Evolutionary conservation across 495 filamentous ascomycete species (phyloP).

Genomic region (Copromyces sp.): DNA sequence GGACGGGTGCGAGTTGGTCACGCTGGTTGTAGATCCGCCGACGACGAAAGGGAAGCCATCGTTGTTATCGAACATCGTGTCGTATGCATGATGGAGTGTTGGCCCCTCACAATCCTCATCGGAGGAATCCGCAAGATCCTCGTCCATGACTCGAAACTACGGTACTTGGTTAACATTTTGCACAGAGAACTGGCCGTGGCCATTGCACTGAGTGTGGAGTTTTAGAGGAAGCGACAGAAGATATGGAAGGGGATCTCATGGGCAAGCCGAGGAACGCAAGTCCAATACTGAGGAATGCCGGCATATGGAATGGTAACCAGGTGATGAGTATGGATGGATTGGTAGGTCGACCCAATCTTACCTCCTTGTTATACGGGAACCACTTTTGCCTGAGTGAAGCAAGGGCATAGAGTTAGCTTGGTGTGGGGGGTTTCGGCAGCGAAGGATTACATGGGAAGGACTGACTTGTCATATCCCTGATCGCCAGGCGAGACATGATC

Average conservation of each 20-base stretch:
- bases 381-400: constrained; percentile 21
- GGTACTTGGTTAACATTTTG: constrained; percentile 4
- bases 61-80: constrained; percentile 41
- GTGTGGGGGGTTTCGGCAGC: background rate
- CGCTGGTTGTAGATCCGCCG: constrained; percentile 36
- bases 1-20: constrained; percentile 49
- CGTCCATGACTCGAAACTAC: constrained; percentile 32
- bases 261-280: background rate
- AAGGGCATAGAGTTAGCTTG: background rate
- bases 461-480: constrained; percentile 23
- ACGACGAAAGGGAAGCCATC: constrained; percentile 52
- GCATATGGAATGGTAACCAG: background rate
- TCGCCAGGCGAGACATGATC: constrained; percentile 22
- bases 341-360: constrained; percentile 11
- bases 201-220: background rate
- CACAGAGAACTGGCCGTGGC: background rate
- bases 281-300: background rate
- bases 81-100: constrained; percentile 44
- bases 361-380: constrained; percentile 34
- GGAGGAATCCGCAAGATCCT: constrained; percentile 41
- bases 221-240: background rate
- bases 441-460: background rate
- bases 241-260: background rate
- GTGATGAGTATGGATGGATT: background rate
- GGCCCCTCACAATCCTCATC: constrained; percentile 51